Evolutionary conservation across 192 early-diverging fungal genomes (phyloP).

Genomic region (Gamsiella multidivaricata): DNA sequence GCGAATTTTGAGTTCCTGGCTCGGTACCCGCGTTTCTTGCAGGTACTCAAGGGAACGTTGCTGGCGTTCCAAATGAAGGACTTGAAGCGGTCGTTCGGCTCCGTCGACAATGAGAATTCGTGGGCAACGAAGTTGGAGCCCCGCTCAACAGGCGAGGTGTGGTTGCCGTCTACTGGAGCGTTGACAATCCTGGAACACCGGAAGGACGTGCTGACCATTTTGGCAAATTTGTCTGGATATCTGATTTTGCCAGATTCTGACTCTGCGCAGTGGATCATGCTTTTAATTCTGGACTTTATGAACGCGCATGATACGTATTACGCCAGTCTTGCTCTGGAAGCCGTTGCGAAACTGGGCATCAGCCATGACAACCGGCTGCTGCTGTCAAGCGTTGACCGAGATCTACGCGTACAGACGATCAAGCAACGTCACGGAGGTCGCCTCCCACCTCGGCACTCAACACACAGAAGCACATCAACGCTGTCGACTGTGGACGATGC

Average conservation of each 20-base stretch:
- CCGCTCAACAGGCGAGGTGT: slow-evolving; percentile 6
- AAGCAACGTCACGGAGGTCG: slow-evolving; percentile 16
- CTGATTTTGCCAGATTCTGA: slow-evolving; percentile 54
- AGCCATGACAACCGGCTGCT: slow-evolving; percentile 65
- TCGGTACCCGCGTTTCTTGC: slow-evolving; percentile 57
- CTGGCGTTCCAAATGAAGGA: slow-evolving; percentile 35
- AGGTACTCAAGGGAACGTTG: slow-evolving; percentile 48
- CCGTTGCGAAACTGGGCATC: slow-evolving; percentile 68
- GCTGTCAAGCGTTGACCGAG: slow-evolving; percentile 46
- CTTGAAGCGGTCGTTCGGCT: neutral
- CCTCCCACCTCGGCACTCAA: neutral
- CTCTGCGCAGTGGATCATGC: slow-evolving; percentile 56
- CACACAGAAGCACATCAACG: neutral
- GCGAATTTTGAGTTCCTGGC: slow-evolving; percentile 62
- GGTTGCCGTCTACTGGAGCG: slow-evolving; percentile 35
- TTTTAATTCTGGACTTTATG: slow-evolving; percentile 64
- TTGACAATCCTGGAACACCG: slow-evolving; percentile 67
- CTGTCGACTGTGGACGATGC: neutral
- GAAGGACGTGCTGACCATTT: slow-evolving; percentile 72
- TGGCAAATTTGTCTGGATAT: slow-evolving; percentile 69
- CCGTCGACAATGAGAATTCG: neutral
- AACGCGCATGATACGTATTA: slow-evolving; percentile 69
- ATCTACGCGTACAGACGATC: slow-evolving; percentile 15
- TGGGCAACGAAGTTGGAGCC: no score
- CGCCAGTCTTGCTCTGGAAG: slow-evolving; percentile 70